Percentiles rank a stretch among this genome's conserved stretches.
phyloP scores from a whole-genome alignment of 345 rosid genomes.

The Salix dunnii region DNA sequence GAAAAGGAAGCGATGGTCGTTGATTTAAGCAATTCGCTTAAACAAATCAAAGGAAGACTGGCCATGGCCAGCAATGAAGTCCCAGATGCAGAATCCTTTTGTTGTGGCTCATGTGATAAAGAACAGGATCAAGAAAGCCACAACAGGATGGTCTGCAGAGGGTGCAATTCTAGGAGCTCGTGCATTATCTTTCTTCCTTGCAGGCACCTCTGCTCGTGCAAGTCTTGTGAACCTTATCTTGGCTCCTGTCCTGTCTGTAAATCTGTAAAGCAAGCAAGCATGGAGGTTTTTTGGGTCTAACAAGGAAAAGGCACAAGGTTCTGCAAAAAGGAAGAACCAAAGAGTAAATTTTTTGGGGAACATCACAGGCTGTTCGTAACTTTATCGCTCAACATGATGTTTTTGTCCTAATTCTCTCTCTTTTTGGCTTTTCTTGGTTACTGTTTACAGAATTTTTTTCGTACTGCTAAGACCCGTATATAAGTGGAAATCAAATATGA shows the following conservation, averaged over 20 bases:
- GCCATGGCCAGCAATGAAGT: not conserved
- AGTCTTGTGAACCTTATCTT: conserved; percentile 43
- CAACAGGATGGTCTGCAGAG: conserved; percentile 8
- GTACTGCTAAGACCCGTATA: not conserved
- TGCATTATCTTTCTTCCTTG: conserved; percentile 57
- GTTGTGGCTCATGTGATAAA: conserved; percentile 6
- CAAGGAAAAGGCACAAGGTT: not conserved
- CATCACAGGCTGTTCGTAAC: not conserved
- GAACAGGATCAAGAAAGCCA: not conserved
- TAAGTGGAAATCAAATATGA: not conserved
- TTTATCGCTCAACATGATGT: not conserved
- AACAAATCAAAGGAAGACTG: conserved; percentile 18
- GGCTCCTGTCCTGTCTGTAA: conserved; percentile 55
- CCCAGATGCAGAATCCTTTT: conserved; percentile 19
- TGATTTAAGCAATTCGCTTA: conserved; percentile 43
- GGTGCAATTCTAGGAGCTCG: conserved; percentile 34
- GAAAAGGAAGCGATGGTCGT: conserved; percentile 56
- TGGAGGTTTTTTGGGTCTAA: conserved; percentile 43
- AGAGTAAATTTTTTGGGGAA: not conserved
- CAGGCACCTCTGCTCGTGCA: conserved; percentile 62
- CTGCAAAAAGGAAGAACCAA: not conserved
- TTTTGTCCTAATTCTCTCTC: not conserved
- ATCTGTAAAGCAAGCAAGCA: conserved; percentile 48
- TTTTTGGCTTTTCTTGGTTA: not conserved
- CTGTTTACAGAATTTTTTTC: not conserved